A percentile compares a stretch with the other conserved stretches of the same genome.
Evolutionary conservation across 2,329 filamentous ascomycete genomes (phyloP).

Genomic region (Diaporthe sp.): DNA sequence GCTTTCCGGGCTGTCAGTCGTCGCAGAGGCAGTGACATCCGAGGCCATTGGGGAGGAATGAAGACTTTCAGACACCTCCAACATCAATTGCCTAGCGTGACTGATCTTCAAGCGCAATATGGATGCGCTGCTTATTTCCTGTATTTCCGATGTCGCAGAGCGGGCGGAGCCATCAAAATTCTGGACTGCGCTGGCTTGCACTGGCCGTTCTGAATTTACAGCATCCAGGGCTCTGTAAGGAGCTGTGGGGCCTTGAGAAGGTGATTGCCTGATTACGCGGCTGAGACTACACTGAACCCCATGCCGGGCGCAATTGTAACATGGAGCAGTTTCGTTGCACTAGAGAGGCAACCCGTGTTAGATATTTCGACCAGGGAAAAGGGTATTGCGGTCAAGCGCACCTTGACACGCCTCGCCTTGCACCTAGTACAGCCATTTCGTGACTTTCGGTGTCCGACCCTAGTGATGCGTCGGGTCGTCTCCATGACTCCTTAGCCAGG

Average conservation of each 20-base stretch:
- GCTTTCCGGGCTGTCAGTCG: neutral
- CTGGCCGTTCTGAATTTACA: neutral
- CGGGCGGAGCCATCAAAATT: neutral
- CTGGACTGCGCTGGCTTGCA: neutral
- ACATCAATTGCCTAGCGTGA: neutral
- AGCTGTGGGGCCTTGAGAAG: neutral
- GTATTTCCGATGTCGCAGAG: neutral
- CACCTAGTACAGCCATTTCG: conserved; percentile 1
- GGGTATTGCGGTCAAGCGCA: neutral
- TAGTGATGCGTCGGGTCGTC: neutral
- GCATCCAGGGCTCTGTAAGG: neutral
- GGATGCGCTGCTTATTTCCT: neutral
- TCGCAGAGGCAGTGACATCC: neutral
- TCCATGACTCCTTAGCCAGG: neutral
- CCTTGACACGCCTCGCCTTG: neutral
- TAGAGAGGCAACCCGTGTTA: neutral
- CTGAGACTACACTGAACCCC: neutral
- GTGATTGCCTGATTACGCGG: neutral
- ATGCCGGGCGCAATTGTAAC: neutral
- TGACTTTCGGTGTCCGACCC: conserved; percentile 1
- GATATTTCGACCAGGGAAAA: neutral
- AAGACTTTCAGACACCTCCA: neutral
- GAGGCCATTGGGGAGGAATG: neutral
- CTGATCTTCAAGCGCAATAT: neutral
- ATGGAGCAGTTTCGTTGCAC: neutral